A percentile compares a stretch with the other conserved stretches of the same genome.
phyloP scores from a whole-genome alignment of 2,329 filamentous ascomycete species.

The Amphichorda felina region DNA sequence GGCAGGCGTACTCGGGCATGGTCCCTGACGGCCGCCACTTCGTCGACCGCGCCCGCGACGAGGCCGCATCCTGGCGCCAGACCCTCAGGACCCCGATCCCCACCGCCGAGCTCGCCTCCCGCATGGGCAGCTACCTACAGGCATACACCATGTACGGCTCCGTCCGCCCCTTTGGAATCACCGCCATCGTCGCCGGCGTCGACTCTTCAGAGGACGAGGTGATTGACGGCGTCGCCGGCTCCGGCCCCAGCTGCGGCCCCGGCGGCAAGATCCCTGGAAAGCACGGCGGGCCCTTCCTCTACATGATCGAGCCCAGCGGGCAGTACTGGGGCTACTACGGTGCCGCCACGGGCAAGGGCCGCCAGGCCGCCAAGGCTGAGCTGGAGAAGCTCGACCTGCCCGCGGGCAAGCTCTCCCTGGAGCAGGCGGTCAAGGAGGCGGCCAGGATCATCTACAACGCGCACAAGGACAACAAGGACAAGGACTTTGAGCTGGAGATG shows the following conservation, averaged over 20 bases:
- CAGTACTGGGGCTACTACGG: conserved; percentile 99
- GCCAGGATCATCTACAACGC: conserved; percentile 95
- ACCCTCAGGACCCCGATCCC: conserved; percentile 94
- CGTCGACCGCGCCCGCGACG: conserved; percentile 84
- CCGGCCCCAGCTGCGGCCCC: conserved; percentile 64
- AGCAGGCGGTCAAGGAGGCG: conserved; percentile 89
- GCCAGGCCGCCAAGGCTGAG: conserved; percentile 95
- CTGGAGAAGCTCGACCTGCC: conserved; percentile 92
- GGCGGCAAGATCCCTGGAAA: conserved; percentile 69
- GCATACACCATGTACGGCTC: conserved; percentile 96
- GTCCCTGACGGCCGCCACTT: conserved; percentile 94
- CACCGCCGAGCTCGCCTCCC: conserved; percentile 73
- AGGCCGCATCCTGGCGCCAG: conserved; percentile 81
- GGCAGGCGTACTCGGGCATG: conserved; percentile 86
- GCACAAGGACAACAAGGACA: conserved; percentile 98
- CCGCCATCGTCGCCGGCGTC: conserved; percentile 86
- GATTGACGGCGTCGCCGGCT: conserved; percentile 84
- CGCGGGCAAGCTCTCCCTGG: conserved; percentile 62
- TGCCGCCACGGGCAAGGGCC: conserved; percentile 90
- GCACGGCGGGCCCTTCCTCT: conserved; percentile 83
- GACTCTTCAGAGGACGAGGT: conserved; percentile 77
- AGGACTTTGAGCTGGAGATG: conserved; percentile 99
- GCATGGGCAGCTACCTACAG: conserved; percentile 93
- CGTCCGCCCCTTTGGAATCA: conserved; percentile 93
- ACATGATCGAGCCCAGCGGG: conserved; percentile 98